Conservation (phyloP, 306 rosid species). For the Amphicarpaea edgeworthii region DNA sequence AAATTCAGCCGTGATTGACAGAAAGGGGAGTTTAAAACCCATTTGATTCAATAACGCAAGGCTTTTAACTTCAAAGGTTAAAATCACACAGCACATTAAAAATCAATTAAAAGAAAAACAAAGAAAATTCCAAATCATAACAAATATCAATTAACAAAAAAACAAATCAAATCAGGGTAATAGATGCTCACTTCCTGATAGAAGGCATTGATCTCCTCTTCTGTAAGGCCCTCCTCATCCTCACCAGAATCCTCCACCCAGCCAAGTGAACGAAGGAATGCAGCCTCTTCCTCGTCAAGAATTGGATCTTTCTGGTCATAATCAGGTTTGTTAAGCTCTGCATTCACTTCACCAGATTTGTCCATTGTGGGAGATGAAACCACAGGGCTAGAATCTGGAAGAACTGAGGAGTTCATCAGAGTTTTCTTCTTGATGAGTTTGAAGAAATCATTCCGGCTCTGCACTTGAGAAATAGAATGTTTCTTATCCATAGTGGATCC, state of each 20-base stretch:
- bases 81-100: background rate
- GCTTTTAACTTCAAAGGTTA: background rate
- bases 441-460: conserved; percentile 97
- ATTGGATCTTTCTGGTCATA: conserved; percentile 47
- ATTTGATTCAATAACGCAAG: background rate
- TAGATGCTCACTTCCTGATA: conserved; percentile 69
- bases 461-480: conserved; percentile 78
- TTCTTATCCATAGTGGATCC: conserved; percentile 81
- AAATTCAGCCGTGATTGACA: conserved; percentile 13
- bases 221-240: conserved; percentile 93
- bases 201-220: conserved; percentile 91
- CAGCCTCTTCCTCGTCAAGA: conserved; percentile 92
- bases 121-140: conserved; percentile 21
- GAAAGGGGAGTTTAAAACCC: conserved; percentile 6
- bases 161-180: background rate
- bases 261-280: conserved; percentile 97
- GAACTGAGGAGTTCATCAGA: conserved; percentile 57
- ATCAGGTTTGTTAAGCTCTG: conserved; percentile 57
- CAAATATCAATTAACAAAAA: conserved; percentile 13
- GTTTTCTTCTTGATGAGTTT: conserved; percentile 86
- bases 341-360: conserved; percentile 71
- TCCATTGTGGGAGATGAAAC: conserved; percentile 62
- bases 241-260: conserved; percentile 95
- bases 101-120: background rate
- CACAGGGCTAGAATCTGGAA: conserved; percentile 64